Conservation (phyloP, 1,284 basidiomycete genomes). For the Cryptococcus floricola region DNA sequence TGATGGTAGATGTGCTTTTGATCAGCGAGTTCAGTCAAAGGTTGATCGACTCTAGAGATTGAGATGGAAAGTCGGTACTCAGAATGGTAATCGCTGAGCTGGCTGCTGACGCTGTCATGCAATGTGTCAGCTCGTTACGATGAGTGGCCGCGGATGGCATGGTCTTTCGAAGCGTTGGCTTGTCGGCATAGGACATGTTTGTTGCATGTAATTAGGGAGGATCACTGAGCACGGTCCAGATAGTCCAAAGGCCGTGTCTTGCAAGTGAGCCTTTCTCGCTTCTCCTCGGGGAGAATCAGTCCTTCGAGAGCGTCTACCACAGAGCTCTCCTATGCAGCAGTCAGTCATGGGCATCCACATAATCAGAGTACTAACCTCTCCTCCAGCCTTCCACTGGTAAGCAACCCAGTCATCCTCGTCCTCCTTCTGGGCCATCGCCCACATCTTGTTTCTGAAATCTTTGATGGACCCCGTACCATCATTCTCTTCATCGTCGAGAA, state of each 20-base stretch:
- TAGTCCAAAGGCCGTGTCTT: conserved; percentile 39
- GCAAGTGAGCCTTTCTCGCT: conserved; percentile 32
- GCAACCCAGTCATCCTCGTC: conserved; percentile 43
- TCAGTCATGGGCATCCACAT: not conserved
- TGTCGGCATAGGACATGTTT: too few species aligned
- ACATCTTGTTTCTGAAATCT: conserved; percentile 48
- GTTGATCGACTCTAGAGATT: too few species aligned
- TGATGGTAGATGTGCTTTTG: too few species aligned
- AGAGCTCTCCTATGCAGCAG: conserved; percentile 19
- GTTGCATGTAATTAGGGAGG: too few species aligned
- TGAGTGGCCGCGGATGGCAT: too few species aligned
- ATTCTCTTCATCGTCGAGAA: conserved; percentile 37
- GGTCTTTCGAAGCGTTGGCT: too few species aligned
- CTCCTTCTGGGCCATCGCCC: conserved; percentile 35
- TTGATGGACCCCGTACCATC: conserved; percentile 46
- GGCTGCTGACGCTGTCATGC: too few species aligned
- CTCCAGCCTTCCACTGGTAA: conserved; percentile 40
- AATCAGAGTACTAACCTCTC: conserved; percentile 15
- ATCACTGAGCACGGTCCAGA: conserved; percentile 22
- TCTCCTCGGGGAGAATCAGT: conserved; percentile 32
- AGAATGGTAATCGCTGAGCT: too few species aligned
- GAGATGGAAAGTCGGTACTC: too few species aligned
- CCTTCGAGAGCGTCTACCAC: conserved; percentile 28
- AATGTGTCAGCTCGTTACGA: too few species aligned
- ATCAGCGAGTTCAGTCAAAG: too few species aligned